phyloP scores from a whole-genome alignment of 495 filamentous ascomycete species.

The Aspergillus egyptiacus region DNA sequence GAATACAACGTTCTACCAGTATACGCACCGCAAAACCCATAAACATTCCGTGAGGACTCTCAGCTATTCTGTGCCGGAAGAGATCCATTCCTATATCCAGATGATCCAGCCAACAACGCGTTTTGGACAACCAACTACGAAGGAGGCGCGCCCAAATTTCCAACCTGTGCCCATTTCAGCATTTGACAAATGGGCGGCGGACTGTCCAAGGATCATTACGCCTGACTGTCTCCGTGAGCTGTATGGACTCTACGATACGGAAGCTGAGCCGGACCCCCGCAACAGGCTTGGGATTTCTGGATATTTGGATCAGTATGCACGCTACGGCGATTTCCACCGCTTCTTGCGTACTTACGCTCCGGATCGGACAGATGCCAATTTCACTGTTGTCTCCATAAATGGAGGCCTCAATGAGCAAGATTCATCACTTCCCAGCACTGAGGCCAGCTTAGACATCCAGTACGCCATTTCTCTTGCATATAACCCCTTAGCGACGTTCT shows the following conservation, averaged over 20 bases:
- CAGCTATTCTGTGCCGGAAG: constrained; percentile 51
- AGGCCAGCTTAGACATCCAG: constrained; percentile 70
- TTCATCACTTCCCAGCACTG: constrained; percentile 30
- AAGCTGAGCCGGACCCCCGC: constrained; percentile 26
- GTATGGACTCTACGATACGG: constrained; percentile 51
- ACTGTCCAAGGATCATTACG: constrained; percentile 47
- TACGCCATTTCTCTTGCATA: constrained; percentile 59
- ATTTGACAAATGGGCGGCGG: constrained; percentile 24
- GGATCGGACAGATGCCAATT: constrained; percentile 48
- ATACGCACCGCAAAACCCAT: constrained; percentile 31
- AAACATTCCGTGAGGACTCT: constrained; percentile 46
- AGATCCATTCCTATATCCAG: constrained; percentile 41
- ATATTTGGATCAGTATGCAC: constrained; percentile 62
- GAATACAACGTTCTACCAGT: constrained; percentile 50
- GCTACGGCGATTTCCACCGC: constrained; percentile 47
- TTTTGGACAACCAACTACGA: constrained; percentile 37
- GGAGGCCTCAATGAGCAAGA: constrained; percentile 50
- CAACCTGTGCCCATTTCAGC: constrained; percentile 23
- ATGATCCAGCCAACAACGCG: constrained; percentile 53
- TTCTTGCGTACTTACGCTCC: constrained; percentile 52
- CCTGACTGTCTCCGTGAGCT: constrained; percentile 54
- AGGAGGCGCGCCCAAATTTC: constrained; percentile 19
- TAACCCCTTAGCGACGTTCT: constrained; percentile 54
- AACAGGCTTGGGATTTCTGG: constrained; percentile 62
- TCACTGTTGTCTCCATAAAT: constrained; percentile 56